Percentiles rank a stretch among this genome's conserved stretches.
Conservation (phyloP, 768 basidiomycete species). For the Trametes maxima region DNA sequence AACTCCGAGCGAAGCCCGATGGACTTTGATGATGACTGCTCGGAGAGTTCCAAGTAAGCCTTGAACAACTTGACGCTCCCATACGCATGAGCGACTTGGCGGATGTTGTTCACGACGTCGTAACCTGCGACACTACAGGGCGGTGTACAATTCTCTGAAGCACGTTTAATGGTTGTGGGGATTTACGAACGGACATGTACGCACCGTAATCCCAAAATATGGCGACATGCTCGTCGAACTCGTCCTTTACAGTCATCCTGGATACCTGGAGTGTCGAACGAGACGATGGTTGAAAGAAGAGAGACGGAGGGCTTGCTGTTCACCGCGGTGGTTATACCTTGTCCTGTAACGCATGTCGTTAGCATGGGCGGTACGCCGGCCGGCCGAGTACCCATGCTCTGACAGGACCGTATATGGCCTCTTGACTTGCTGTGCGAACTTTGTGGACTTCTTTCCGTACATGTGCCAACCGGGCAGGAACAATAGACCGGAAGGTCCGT, state of each 20-base stretch:
- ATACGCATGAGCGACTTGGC: slow-evolving; percentile 47
- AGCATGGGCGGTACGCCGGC: slow-evolving; percentile 19
- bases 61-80: slow-evolving; percentile 55
- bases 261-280: neutral
- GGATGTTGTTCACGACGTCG: slow-evolving; percentile 48
- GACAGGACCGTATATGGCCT: neutral
- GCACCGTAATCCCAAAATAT: slow-evolving; percentile 49
- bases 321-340: neutral
- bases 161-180: neutral
- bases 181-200: slow-evolving; percentile 2
- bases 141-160: slow-evolving; percentile 42
- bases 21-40: slow-evolving; percentile 41
- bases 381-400: slow-evolving; percentile 3
- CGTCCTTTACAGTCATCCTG: neutral
- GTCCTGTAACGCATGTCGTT: slow-evolving; percentile 17
- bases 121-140: slow-evolving; percentile 45
- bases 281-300: neutral
- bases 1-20: slow-evolving; percentile 44
- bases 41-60: slow-evolving; percentile 55
- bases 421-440: neutral
- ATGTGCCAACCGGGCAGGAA: too few species aligned
- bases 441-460: neutral
- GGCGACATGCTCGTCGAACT: slow-evolving; percentile 32
- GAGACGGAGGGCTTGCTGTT: neutral
- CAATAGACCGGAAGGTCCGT: too few species aligned